phyloP scores from a whole-genome alignment of 2,329 filamentous ascomycete species.

The Aspergillus alliaceus region DNA sequence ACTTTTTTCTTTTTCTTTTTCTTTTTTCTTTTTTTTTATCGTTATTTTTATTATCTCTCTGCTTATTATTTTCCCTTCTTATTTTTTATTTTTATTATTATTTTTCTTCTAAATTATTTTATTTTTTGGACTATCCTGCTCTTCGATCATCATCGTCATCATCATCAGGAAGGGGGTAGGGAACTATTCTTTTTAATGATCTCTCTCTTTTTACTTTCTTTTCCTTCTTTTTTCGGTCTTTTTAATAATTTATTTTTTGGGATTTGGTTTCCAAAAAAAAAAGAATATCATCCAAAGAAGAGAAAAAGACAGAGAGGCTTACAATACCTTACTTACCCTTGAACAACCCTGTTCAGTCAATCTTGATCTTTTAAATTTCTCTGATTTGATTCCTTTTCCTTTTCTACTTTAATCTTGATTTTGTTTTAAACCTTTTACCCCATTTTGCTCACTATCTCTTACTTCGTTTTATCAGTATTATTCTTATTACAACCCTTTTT shows the following conservation, averaged over 20 bases:
- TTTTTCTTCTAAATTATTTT: too few species aligned
- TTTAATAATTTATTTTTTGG: background rate
- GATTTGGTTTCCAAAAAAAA: background rate
- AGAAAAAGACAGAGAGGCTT: background rate
- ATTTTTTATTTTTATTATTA: background rate
- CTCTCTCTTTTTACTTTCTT: constrained; percentile 6
- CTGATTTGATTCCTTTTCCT: constrained; percentile 3
- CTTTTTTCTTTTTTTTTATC: background rate
- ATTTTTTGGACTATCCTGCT: background rate
- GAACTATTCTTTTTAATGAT: background rate
- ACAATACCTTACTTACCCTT: constrained; percentile 7
- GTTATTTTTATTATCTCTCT: constrained; percentile 2
- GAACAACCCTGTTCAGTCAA: constrained; percentile 7
- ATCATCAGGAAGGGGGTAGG: constrained; percentile 3
- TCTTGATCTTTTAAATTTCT: constrained; percentile 2
- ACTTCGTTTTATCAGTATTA: background rate
- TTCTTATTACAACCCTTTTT: background rate
- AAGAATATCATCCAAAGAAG: background rate
- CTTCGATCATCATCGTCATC: constrained; percentile 3
- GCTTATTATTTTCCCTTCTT: background rate
- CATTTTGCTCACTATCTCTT: constrained; percentile 1
- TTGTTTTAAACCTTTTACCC: constrained; percentile 5
- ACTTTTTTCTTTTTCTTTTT: constrained; percentile 2
- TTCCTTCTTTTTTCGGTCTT: background rate
- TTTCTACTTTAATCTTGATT: constrained; percentile 6